Percentiles rank a stretch among this genome's conserved stretches.
Conservation (phyloP, 306 rosid species). For the Alnus rubra region DNA sequence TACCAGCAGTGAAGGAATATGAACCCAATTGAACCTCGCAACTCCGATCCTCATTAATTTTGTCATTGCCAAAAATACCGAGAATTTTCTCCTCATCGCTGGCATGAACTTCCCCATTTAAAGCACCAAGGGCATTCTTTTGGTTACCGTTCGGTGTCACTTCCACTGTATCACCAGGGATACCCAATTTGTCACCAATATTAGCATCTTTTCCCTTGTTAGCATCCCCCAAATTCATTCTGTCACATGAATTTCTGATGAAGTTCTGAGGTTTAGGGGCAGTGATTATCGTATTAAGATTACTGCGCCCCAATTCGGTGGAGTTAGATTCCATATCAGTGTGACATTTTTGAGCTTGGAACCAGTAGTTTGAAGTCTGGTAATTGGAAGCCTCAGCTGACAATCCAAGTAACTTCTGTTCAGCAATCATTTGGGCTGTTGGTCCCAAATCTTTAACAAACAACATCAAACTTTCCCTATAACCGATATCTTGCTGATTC, state of each 20-base stretch:
- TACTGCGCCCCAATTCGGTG: conserved; percentile 14
- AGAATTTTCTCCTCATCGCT: conserved; percentile 11
- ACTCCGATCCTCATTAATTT: conserved; percentile 13
- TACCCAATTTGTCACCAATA: conserved; percentile 10
- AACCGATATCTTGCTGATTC: conserved; percentile 40
- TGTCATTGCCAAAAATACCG: conserved; percentile 6
- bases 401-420: conserved; percentile 27
- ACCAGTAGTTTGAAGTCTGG: conserved; percentile 1
- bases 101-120: conserved; percentile 11
- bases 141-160: conserved; percentile 16
- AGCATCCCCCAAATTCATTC: conserved; percentile 12
- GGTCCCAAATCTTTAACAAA: conserved; percentile 39
- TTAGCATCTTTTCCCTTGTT: conserved; percentile 12
- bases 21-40: conserved; percentile 14
- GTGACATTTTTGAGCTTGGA: conserved; percentile 18
- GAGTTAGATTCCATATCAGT: conserved; percentile 24
- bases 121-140: conserved; percentile 14
- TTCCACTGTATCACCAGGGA: conserved; percentile 10
- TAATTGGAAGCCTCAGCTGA: neutral
- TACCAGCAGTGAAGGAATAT: conserved; percentile 7
- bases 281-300: conserved; percentile 8
- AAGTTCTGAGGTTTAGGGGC: conserved; percentile 20
- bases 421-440: conserved; percentile 24
- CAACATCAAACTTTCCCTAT: conserved; percentile 27
- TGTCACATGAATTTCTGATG: neutral